phyloP scores from a whole-genome alignment of 257 asterid genomes.

The Jacaranda copaia region DNA sequence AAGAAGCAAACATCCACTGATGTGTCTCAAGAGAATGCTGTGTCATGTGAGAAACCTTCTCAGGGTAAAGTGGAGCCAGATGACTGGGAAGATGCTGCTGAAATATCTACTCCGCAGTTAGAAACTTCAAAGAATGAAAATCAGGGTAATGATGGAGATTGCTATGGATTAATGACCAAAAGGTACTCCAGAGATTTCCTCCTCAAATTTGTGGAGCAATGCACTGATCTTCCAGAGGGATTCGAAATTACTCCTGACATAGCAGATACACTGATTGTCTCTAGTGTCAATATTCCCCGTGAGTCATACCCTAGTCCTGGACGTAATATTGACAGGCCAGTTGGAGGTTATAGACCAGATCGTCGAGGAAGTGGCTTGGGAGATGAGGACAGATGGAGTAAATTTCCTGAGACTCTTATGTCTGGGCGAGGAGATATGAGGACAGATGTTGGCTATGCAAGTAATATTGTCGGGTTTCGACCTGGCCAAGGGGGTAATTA shows the following conservation, averaged over 20 bases:
- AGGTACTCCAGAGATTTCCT: constrained; percentile 83
- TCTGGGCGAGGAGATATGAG: constrained; percentile 62
- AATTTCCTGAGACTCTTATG: constrained; percentile 59
- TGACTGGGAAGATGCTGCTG: constrained; percentile 94
- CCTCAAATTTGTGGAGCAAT: constrained; percentile 69
- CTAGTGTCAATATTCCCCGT: constrained; percentile 42
- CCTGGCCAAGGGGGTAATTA: constrained; percentile 66
- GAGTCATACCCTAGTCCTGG: constrained; percentile 61
- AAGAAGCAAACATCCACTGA: constrained; percentile 42
- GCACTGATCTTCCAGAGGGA: constrained; percentile 64
- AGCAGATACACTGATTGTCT: constrained; percentile 50
- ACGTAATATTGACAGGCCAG: constrained; percentile 62
- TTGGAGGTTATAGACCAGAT: constrained; percentile 58
- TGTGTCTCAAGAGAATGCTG: constrained; percentile 46
- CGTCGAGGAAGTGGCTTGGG: constrained; percentile 66
- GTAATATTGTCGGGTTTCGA: constrained; percentile 56
- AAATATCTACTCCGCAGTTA: constrained; percentile 63
- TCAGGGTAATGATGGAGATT: constrained; percentile 46
- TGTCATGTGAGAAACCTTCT: constrained; percentile 44
- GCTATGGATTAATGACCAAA: constrained; percentile 49
- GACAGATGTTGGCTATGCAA: constrained; percentile 50
- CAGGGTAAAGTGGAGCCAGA: constrained; percentile 72
- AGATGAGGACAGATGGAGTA: constrained; percentile 77
- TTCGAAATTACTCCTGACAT: constrained; percentile 54
- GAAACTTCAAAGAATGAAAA: constrained; percentile 48